phyloP scores from a whole-genome alignment of 345 rosid genomes.

The Theobroma cacao region DNA sequence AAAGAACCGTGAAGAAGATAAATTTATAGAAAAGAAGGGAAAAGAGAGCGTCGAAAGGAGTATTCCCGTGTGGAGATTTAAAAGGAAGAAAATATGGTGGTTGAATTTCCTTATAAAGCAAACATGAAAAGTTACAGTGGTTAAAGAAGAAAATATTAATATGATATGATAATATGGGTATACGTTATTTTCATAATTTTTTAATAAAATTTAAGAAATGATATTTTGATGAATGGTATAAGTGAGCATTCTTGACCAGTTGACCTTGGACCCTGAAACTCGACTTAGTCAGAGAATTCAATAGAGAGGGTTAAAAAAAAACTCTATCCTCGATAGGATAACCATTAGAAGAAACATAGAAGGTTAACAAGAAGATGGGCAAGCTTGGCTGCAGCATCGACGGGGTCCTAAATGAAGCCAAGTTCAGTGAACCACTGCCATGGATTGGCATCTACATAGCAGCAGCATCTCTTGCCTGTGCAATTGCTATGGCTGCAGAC shows the following conservation, averaged over 20 bases:
- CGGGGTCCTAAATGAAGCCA: constrained; percentile 56
- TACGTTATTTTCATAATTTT: too few species aligned
- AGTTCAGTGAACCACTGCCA: constrained; percentile 71
- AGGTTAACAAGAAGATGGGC: constrained; percentile 25
- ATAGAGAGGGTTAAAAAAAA: not conserved
- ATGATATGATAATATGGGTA: too few species aligned
- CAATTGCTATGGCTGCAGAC: constrained; percentile 68
- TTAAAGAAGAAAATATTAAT: constrained; percentile 11
- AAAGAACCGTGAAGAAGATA: constrained; percentile 10
- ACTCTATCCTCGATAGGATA: not conserved
- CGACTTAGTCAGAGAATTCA: not conserved
- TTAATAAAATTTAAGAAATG: too few species aligned
- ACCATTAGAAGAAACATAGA: not conserved
- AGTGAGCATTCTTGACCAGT: not conserved
- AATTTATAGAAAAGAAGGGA: not conserved
- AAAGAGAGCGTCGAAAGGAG: constrained; percentile 28
- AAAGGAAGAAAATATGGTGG: constrained; percentile 32
- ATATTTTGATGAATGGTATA: too few species aligned
- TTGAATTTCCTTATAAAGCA: constrained; percentile 41
- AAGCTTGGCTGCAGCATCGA: constrained; percentile 62
- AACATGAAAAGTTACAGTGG: constrained; percentile 18
- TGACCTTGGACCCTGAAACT: not conserved
- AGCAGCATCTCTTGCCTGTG: constrained; percentile 66
- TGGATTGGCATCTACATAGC: constrained; percentile 88
- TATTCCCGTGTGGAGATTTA: constrained; percentile 45